These are phyloP conservation scores for Saturnispora zaruensis DNA, from an alignment of 805 yeast genomes.

Conservation along the genomic window DNA sequence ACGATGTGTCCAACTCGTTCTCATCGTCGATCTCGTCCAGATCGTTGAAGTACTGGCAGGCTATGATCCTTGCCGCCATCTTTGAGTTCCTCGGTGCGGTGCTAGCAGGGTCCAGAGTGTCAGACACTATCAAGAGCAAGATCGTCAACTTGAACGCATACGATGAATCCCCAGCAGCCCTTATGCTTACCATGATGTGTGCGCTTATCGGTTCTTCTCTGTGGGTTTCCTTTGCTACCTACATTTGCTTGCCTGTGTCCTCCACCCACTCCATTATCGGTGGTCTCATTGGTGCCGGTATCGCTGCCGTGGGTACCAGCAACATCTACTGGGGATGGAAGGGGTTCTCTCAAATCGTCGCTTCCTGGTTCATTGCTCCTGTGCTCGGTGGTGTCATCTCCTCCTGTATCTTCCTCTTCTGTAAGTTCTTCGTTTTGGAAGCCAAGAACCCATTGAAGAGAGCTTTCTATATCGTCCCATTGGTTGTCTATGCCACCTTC, in stretches of 20 bases:
- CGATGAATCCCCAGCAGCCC: slow-evolving; percentile 51
- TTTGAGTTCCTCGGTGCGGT: slow-evolving; percentile 73
- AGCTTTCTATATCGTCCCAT: slow-evolving; percentile 51
- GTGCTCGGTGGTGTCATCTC: slow-evolving; percentile 58
- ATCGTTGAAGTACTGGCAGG: slow-evolving; percentile 64
- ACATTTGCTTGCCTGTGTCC: slow-evolving; percentile 68
- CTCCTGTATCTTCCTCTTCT: slow-evolving; percentile 45
- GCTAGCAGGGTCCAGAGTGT: slow-evolving; percentile 63
- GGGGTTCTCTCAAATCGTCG: slow-evolving; percentile 64
- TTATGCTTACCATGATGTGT: slow-evolving; percentile 68
- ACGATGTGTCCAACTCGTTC: slow-evolving; percentile 75
- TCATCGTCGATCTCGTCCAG: slow-evolving; percentile 68
- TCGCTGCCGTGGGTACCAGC: slow-evolving; percentile 59
- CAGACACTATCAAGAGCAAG: slow-evolving; percentile 62
- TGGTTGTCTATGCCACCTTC: slow-evolving; percentile 51
- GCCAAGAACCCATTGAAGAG: slow-evolving; percentile 44
- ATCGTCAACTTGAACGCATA: slow-evolving; percentile 47
- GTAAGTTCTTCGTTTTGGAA: slow-evolving; percentile 56
- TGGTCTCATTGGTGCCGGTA: slow-evolving; percentile 64
- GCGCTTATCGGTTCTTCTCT: slow-evolving; percentile 65
- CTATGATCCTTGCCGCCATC: slow-evolving; percentile 60
- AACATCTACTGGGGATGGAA: slow-evolving; percentile 68
- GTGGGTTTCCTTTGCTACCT: slow-evolving; percentile 63
- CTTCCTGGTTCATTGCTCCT: slow-evolving; percentile 79
- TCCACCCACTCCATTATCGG: slow-evolving; percentile 77